Evolutionary conservation across 2,329 filamentous ascomycete genomes (phyloP), one percentile per base, ranked within the genome.

Genomic region (Cladosporium sp.): DNA sequence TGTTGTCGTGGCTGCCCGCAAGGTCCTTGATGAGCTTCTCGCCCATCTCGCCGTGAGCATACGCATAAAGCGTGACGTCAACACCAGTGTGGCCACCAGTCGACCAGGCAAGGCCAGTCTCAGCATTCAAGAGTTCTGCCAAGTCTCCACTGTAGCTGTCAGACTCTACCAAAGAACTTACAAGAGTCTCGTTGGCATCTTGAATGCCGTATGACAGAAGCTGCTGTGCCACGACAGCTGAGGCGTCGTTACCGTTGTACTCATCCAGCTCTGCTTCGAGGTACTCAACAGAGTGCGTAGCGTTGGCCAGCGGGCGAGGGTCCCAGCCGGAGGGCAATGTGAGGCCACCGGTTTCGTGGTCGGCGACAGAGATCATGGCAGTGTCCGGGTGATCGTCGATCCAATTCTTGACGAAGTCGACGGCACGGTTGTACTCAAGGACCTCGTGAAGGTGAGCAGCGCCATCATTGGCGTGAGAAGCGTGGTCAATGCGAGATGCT

Each of bases 271-370:
- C 60, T 3, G 60, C 60, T 66, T 66, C 73, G 25, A 73, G 64
- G 20, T 64, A 59, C 57, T 75, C 73, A 7, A 65, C 65, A 1
- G 73, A 71, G 58, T 68, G 68, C 25, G 59, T 69, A 1, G 66
- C 68, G 15, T 58, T 60, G 10, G 65, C 62, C 6, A 76, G 66
- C 2, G 68, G 66, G 0, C 67, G 61, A 0, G 73, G 73, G 48
- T 74, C 68, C 61, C 68, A 75, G 49, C 72, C 73, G 19, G 17
- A 19, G 32, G 71, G 70, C 10, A 74, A 65, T 0, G 74, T 74
- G 42, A 75, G 61, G 12, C 73, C 74, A 28, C 74, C 74, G 22
- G 68, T 73, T 59, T 76, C 73, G 59, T 76, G 73, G 60, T 77
- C 74, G 0, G 74, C 74, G 13, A 72, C 74, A 12, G 70, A 72